Conservation (phyloP, 345 rosid species). For the Corchorus capsularis region DNA sequence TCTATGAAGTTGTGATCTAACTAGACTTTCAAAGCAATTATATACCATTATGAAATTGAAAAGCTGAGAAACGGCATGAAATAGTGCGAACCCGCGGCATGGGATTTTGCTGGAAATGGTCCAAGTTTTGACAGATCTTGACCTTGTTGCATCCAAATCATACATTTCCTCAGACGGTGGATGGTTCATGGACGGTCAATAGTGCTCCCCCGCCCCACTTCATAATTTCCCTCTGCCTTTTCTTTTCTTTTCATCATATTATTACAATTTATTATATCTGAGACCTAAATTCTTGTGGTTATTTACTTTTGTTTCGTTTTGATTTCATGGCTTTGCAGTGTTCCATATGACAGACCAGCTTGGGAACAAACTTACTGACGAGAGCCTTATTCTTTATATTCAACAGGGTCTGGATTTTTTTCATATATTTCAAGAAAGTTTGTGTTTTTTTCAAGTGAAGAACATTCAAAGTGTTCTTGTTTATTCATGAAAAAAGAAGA, state of each 20-base stretch:
- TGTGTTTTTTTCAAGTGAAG: too few species aligned
- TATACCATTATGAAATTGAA: too few species aligned
- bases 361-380: slow-evolving; percentile 68
- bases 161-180: slow-evolving; percentile 95
- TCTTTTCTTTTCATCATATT: too few species aligned
- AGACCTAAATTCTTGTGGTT: slow-evolving; percentile 12
- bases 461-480: too few species aligned
- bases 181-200: slow-evolving; percentile 97
- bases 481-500: too few species aligned
- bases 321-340: slow-evolving; percentile 42
- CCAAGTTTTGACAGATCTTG: slow-evolving; percentile 91
- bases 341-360: slow-evolving; percentile 84
- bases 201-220: too few species aligned
- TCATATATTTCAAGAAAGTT: not conserved
- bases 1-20: not conserved
- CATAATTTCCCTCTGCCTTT: too few species aligned
- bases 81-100: slow-evolving; percentile 86
- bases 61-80: slow-evolving; percentile 22
- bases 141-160: slow-evolving; percentile 89
- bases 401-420: slow-evolving; percentile 49
- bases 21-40: not conserved
- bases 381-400: slow-evolving; percentile 59
- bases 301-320: not conserved
- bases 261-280: too few species aligned
- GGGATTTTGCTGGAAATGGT: slow-evolving; percentile 94